Evolutionary conservation across 2,329 filamentous ascomycete species (phyloP), one percentile per base, ranked within the genome.

Genomic region (Colletotrichum noveboracense): DNA sequence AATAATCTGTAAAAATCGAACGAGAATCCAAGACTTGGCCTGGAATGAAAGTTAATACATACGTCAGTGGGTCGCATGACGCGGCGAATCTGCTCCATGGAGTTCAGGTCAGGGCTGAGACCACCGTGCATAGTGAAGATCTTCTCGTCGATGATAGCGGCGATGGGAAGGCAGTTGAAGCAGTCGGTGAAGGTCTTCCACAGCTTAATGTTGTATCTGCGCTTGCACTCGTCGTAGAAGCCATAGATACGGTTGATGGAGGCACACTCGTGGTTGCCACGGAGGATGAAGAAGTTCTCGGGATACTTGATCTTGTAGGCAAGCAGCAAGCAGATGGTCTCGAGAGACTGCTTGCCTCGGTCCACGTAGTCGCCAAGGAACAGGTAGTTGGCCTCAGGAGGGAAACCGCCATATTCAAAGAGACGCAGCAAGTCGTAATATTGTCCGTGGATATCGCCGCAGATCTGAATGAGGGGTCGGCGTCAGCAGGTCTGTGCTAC

Each of bases 221-320:
- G 94, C 91, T 99, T 99, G 93, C 96, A 99, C 88, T 99, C 96
- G 84, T 99, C 97, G 90, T 99, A 99, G 90, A 99, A 99, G 76
- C 97, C 97, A 86, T 99, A 99, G 87, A 98, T 98, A 84, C 97
- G 95, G 89, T 98, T 99, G 90, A 99, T 98, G 69, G 95, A 98
- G 75, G 97, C 97, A 88, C 97, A 98, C 87, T 99, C 97, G 90
- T 99, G 97, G 90, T 99, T 99, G 78, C 97, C 97, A 80, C 97
- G 95, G 75, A 99, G 92, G 80, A 99, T 94, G 90, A 99, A 99
- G 89, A 99, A 98, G 90, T 99, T 99, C 88, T 99, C 97, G 65
- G 97, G 97, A 85, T 98, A 98, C 89, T 98, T 98, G 92, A 99
- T 98, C 92, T 99, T 99, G 92, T 98, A 99, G 78, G 96, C 96